Evolutionary conservation across 2,329 filamentous ascomycete species (phyloP).

Genomic region (Claviceps humidiphila): DNA sequence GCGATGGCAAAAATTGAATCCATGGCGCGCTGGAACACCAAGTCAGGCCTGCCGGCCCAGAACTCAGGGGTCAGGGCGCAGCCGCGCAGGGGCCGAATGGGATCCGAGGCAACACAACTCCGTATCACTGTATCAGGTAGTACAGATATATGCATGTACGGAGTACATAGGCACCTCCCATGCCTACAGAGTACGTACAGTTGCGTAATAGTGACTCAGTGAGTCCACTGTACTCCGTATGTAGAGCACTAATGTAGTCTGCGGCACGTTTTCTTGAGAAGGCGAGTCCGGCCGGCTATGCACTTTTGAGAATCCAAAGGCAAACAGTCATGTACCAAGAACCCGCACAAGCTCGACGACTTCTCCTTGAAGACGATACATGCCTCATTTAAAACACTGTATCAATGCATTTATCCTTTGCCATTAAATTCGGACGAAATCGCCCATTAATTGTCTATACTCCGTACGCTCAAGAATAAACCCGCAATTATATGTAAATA

Average conservation of each 20-base stretch:
- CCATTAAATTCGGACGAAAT: neutral
- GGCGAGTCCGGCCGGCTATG: too few species aligned
- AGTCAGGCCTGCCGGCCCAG: neutral
- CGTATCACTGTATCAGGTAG: neutral
- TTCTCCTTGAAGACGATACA: neutral
- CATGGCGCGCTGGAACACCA: neutral
- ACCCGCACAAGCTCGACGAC: neutral
- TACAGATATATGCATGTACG: too few species aligned
- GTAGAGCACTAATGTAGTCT: too few species aligned
- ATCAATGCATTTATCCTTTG: neutral
- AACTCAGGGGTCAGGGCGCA: neutral
- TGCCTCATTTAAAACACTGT: too few species aligned
- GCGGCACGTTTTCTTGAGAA: too few species aligned
- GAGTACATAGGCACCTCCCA: too few species aligned
- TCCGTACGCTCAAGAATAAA: conserved; percentile 3
- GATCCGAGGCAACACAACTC: neutral
- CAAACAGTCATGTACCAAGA: too few species aligned
- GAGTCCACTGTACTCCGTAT: too few species aligned
- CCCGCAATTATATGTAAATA: neutral
- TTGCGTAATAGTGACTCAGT: too few species aligned
- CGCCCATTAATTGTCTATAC: conserved; percentile 1
- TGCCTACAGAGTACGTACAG: too few species aligned
- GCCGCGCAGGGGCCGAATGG: neutral
- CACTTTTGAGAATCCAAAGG: too few species aligned
- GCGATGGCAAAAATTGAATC: neutral